Conservation (phyloP, 1,139 yeast species). For the Yamadazyma blattariae region DNA sequence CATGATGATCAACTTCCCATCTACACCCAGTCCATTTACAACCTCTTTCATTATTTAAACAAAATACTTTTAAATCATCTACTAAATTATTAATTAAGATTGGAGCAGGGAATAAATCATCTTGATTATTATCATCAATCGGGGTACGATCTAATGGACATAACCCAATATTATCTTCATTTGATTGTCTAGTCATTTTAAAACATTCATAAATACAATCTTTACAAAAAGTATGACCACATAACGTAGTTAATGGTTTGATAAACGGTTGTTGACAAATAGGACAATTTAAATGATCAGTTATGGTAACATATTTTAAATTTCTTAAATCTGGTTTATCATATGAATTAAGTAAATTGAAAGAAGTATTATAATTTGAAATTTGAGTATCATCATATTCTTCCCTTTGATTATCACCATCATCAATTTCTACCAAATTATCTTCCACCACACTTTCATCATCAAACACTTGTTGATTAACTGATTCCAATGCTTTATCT, state of each 20-base stretch:
- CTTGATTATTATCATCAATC: slow-evolving; percentile 30
- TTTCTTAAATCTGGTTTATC: slow-evolving; percentile 34
- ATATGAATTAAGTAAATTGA: slow-evolving; percentile 1
- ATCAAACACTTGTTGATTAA: too few relatives aligned
- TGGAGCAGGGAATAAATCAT: slow-evolving; percentile 61
- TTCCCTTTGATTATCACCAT: not conserved
- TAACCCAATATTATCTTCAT: slow-evolving; percentile 24
- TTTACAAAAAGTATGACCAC: slow-evolving; percentile 61
- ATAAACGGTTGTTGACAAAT: slow-evolving; percentile 58
- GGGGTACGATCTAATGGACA: slow-evolving; percentile 68
- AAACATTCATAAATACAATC: slow-evolving; percentile 51
- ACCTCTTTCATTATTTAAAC: slow-evolving; percentile 54
- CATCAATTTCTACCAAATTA: not conserved
- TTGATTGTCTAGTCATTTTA: slow-evolving; percentile 23
- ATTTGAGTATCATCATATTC: slow-evolving; percentile 1
- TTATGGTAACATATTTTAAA: slow-evolving; percentile 32
- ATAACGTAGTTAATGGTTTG: slow-evolving; percentile 52
- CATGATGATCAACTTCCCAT: slow-evolving; percentile 59
- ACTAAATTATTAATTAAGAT: slow-evolving; percentile 57
- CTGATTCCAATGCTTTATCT: not conserved
- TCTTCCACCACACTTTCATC: not conserved
- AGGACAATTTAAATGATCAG: slow-evolving; percentile 57
- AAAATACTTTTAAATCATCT: slow-evolving; percentile 57
- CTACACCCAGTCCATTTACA: slow-evolving; percentile 59
- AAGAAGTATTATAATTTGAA: not conserved